Conservation (phyloP, 208 protist genomes). For the Wallacemonas rigidus region DNA sequence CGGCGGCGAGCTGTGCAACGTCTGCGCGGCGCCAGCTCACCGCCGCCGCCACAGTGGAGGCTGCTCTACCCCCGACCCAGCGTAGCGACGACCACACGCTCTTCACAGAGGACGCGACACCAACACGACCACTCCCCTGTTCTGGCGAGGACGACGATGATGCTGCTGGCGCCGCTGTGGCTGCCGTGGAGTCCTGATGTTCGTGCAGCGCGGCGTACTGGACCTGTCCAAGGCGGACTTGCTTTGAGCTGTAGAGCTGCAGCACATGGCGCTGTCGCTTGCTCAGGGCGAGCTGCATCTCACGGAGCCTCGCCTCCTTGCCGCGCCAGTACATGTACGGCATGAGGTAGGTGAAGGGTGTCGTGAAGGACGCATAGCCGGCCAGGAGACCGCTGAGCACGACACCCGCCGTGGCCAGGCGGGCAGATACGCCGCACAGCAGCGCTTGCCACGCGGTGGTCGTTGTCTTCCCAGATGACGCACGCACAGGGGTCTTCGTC, state of each 20-base stretch:
- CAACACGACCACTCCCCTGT: constrained; percentile 6
- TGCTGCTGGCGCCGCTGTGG: constrained; percentile 5
- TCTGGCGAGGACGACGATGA: not conserved
- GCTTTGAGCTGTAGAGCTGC: constrained; percentile 44
- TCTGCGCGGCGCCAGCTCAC: constrained; percentile 10
- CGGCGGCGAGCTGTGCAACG: constrained; percentile 38
- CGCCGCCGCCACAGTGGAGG: constrained; percentile 24
- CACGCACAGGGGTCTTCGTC: not conserved
- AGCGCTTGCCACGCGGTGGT: not conserved
- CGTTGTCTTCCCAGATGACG: not conserved
- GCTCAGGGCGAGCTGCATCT: constrained; percentile 34
- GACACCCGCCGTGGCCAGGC: constrained; percentile 57
- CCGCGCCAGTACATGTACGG: constrained; percentile 43
- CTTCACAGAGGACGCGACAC: constrained; percentile 5
- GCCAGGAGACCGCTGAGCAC: constrained; percentile 62
- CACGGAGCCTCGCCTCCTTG: constrained; percentile 33
- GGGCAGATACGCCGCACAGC: constrained; percentile 28
- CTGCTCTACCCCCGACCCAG: constrained; percentile 21
- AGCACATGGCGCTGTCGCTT: constrained; percentile 69
- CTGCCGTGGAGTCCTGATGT: constrained; percentile 19
- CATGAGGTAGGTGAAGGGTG: constrained; percentile 47
- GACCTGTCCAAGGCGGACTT: constrained; percentile 48
- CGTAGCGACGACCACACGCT: constrained; percentile 3
- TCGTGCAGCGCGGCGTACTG: constrained; percentile 35
- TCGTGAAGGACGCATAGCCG: constrained; percentile 74